Percentiles rank a stretch among this genome's conserved stretches.
Conservation (phyloP, 768 basidiomycete species). For the Postia placenta region DNA sequence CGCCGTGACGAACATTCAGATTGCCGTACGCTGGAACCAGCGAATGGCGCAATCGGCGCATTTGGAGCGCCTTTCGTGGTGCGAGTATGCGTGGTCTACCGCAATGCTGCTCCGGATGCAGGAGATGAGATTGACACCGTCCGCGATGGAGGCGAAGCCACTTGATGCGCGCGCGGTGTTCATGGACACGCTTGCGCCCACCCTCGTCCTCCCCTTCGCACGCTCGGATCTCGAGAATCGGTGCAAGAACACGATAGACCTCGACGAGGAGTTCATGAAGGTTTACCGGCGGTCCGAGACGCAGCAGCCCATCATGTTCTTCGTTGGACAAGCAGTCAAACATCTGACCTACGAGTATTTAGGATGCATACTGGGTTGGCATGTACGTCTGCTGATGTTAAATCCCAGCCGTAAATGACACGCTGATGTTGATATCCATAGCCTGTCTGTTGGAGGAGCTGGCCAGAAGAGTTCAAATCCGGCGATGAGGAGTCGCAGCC, state of each 20-base stretch:
- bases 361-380: constrained; percentile 21
- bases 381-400: constrained; percentile 16
- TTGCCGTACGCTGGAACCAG: constrained; percentile 1
- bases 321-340: constrained; percentile 20
- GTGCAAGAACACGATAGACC: constrained; percentile 6
- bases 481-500: constrained; percentile 44
- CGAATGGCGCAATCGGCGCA: neutral
- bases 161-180: constrained; percentile 20
- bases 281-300: constrained; percentile 7
- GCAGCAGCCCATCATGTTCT: constrained; percentile 12
- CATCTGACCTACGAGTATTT: constrained; percentile 14
- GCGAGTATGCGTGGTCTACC: constrained; percentile 16
- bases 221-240: neutral
- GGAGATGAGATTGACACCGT: constrained; percentile 8
- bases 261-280: constrained; percentile 8
- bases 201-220: neutral
- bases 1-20: constrained; percentile 10
- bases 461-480: too few species aligned
- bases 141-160: constrained; percentile 11
- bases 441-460: too few species aligned
- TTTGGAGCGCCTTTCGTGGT: constrained; percentile 5
- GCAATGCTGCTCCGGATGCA: constrained; percentile 13
- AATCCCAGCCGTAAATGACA: neutral
- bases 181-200: constrained; percentile 11
- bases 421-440: constrained; percentile 6